Percentiles rank a stretch among this genome's conserved stretches.
Evolutionary conservation across 768 basidiomycete species (phyloP).

Genomic region (Fibroporia radiculosa): DNA sequence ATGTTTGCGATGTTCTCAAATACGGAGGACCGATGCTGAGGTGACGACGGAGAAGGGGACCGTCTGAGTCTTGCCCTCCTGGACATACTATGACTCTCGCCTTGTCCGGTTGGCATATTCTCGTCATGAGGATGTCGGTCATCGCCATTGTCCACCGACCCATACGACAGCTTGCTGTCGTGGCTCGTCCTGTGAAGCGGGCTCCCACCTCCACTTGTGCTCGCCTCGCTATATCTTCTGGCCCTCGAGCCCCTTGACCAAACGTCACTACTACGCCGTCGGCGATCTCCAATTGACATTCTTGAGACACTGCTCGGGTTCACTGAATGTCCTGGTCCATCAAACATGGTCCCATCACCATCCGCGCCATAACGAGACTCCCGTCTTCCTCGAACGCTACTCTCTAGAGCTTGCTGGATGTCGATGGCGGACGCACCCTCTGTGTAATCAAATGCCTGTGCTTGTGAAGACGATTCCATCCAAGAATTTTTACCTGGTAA

Average conservation of each 20-base stretch:
- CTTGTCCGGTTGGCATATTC: constrained; percentile 25
- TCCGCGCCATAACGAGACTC: constrained; percentile 64
- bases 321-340: constrained; percentile 54
- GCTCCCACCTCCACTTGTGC: constrained; percentile 8
- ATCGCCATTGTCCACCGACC: neutral
- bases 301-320: constrained; percentile 76
- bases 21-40: constrained; percentile 30
- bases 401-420: constrained; percentile 54
- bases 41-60: constrained; percentile 14
- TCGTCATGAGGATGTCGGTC: constrained; percentile 12
- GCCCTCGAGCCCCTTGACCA: constrained; percentile 42
- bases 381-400: constrained; percentile 44
- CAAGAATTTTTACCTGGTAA: no score
- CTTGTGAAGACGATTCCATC: no score
- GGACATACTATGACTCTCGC: constrained; percentile 12
- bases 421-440: constrained; percentile 78
- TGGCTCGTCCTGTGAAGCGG: constrained; percentile 14
- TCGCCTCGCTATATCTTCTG: constrained; percentile 38
- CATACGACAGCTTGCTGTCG: constrained; percentile 12
- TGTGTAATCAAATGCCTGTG: constrained; percentile 64
- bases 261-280: constrained; percentile 49
- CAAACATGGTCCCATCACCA: constrained; percentile 64
- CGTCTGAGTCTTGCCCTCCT: constrained; percentile 10
- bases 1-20: constrained; percentile 65
- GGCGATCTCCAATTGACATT: constrained; percentile 56